Base-by-base conservation (phyloP, 139 green algal species). In the Tetradesmus obliquus region DNA sequence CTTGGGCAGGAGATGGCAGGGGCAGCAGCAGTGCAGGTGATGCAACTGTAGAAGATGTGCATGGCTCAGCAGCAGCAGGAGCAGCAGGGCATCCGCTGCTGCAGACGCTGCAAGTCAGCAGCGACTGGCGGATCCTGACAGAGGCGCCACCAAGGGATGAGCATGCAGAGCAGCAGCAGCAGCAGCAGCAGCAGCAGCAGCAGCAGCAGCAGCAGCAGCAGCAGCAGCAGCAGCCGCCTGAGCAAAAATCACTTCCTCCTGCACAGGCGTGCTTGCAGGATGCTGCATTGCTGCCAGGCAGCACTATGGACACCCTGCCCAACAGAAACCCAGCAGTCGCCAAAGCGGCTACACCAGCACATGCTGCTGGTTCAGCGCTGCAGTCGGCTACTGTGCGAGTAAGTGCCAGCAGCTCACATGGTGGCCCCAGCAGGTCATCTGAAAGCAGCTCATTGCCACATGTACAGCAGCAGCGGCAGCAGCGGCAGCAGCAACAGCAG, bases 91-190 rank as follows among this genome's bases (percentile, higher is more conserved):
- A 24, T 24, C 17, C 66, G 12, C 66, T 71, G 7, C 13, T 8
- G 0, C 2, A 12, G 22, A 88, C 58, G n/a, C 24, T 88, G n/a
- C 57, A 79, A 9, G 20, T 88, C 84, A 80, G n/a, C 84, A 79
- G 84, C 2, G 84, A 88, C 84, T 88, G 84, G 84, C n/a, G 45
- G 24, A 88, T 88, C 4, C 20, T 79, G 20, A 2, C 54, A 69
- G 82, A 32, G 53, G 82, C 54, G 51, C 45, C 80, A 58, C 13
- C 80, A 32, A 51, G 3, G 19, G 72, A 13, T 53, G 24, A 76
- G 17, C 17, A 76, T 76, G 66, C 66, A 76, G 17, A 76, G 66
- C 15, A n/a, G 66, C 17, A 24, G 15, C 66, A 76, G 66, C 66
- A 76, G 66, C 66, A 76, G 60, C 60, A 71, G 8, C 9, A 15